Evolutionary conservation across 768 basidiomycete species (phyloP).

Genomic region (Leucosporidium yakuticum): DNA sequence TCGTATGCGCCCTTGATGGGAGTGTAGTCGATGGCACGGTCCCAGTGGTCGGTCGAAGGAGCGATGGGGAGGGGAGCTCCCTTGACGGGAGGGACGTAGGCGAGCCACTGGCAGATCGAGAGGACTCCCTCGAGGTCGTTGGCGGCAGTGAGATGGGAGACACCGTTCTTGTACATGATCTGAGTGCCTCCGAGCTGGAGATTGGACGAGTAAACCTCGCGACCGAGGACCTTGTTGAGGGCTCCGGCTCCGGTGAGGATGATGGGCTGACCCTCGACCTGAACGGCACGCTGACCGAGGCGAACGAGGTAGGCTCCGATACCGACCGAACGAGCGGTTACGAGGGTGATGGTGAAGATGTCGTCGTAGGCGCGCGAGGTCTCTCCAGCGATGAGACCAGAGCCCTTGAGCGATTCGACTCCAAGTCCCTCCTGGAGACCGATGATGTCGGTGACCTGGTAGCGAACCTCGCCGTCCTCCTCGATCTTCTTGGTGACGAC

Average conservation of each 20-base stretch:
- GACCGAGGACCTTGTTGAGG: conserved; percentile 96
- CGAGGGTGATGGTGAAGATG: conserved; percentile 98
- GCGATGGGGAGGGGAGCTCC: conserved; percentile 70
- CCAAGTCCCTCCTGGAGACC: conserved; percentile 96
- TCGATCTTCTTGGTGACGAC: conserved; percentile 79
- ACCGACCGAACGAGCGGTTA: conserved; percentile 96
- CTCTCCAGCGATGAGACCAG: conserved; percentile 96
- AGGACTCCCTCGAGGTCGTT: conserved; percentile 94
- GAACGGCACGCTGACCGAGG: conserved; percentile 92
- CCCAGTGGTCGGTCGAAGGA: conserved; percentile 74
- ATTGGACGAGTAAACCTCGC: conserved; percentile 98
- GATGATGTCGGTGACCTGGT: conserved; percentile 94
- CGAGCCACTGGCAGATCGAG: conserved; percentile 89
- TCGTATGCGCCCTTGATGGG: conserved; percentile 95
- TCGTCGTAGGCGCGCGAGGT: conserved; percentile 98
- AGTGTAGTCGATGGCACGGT: conserved; percentile 79
- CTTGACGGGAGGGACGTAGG: conserved; percentile 81
- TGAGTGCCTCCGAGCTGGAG: conserved; percentile 99
- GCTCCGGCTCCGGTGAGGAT: conserved; percentile 96
- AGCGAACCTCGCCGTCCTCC: conserved; percentile 75
- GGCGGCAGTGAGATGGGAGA: conserved; percentile 88
- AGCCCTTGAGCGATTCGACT: conserved; percentile 91
- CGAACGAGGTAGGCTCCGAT: conserved; percentile 99
- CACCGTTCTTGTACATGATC: conserved; percentile 99
- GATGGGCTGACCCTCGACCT: conserved; percentile 98